Evolutionary conservation across 352 stramenopile species (phyloP).

Genomic region (Pythium apleroticum): DNA sequence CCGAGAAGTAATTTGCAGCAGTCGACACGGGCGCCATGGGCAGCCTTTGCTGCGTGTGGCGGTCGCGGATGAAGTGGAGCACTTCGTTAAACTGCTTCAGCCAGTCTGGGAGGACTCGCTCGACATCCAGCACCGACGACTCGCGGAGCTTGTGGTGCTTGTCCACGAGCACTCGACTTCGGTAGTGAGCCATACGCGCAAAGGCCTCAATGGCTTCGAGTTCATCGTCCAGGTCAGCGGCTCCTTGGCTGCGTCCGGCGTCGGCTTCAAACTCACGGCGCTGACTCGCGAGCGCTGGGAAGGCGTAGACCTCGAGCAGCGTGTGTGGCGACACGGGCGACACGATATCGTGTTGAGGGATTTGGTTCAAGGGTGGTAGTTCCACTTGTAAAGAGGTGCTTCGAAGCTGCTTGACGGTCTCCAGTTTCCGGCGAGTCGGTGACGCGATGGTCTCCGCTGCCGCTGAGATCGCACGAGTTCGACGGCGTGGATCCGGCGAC

Average conservation of each 20-base stretch:
- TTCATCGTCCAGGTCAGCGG: constrained; percentile 35
- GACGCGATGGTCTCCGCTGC: not conserved
- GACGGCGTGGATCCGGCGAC: not conserved
- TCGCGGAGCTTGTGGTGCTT: constrained; percentile 29
- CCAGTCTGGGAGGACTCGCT: constrained; percentile 45
- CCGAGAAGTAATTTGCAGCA: constrained; percentile 36
- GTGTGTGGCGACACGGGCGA: not conserved
- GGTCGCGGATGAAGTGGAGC: constrained; percentile 27
- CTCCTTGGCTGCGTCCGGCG: not conserved
- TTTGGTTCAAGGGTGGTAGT: not conserved
- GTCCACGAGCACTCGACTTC: constrained; percentile 44
- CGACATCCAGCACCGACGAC: constrained; percentile 17
- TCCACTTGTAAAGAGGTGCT: not conserved
- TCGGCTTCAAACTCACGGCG: constrained; percentile 15
- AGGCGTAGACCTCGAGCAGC: constrained; percentile 50
- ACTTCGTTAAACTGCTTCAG: constrained; percentile 39
- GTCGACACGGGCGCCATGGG: constrained; percentile 25
- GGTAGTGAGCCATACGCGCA: constrained; percentile 59
- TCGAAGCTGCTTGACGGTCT: constrained; percentile 21
- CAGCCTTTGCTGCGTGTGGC: constrained; percentile 22
- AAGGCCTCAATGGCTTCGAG: constrained; percentile 50
- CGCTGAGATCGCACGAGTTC: not conserved
- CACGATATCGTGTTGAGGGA: not conserved
- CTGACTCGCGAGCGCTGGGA: constrained; percentile 24
- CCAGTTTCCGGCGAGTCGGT: constrained; percentile 22